These are phyloP conservation scores for Gastrodia elata DNA, from an alignment of 106 monocot species.

Conservation along the genomic window DNA sequence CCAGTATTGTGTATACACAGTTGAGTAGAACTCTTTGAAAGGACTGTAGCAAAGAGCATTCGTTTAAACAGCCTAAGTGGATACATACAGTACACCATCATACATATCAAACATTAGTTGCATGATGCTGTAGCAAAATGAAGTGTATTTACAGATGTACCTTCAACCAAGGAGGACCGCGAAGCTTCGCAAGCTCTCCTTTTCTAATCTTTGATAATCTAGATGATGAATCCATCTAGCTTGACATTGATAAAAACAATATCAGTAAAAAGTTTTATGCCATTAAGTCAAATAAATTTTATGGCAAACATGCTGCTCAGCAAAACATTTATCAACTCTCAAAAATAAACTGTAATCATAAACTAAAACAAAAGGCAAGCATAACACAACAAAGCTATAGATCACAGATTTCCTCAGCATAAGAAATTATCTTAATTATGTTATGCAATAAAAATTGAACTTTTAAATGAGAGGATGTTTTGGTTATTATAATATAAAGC, in stretches of 20 bases:
- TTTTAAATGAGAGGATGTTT: neutral
- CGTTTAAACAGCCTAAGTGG: neutral
- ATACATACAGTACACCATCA: neutral
- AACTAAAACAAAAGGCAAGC: neutral
- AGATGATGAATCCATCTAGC: conserved; percentile 94
- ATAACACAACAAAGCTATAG: neutral
- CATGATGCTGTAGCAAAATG: neutral
- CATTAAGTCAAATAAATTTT: neutral
- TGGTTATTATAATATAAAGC: neutral
- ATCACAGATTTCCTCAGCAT: neutral
- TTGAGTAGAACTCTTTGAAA: conserved; percentile 63
- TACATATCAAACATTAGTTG: neutral
- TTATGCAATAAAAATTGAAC: neutral
- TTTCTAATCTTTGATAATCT: conserved; percentile 87
- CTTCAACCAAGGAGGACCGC: conserved; percentile 96
- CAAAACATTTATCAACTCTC: neutral
- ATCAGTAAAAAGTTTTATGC: neutral
- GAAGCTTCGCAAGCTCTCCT: conserved; percentile 69
- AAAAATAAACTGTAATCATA: neutral
- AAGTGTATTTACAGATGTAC: conserved; percentile 20
- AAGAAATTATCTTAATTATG: neutral
- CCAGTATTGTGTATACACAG: conserved; percentile 67
- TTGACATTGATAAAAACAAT: conserved; percentile 21
- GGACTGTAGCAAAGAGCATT: conserved; percentile 34
- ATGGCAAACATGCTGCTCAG: neutral